Evolutionary conservation across 1,284 basidiomycete species (phyloP).

Genomic region (Cutaneotrichosporon cutaneum): DNA sequence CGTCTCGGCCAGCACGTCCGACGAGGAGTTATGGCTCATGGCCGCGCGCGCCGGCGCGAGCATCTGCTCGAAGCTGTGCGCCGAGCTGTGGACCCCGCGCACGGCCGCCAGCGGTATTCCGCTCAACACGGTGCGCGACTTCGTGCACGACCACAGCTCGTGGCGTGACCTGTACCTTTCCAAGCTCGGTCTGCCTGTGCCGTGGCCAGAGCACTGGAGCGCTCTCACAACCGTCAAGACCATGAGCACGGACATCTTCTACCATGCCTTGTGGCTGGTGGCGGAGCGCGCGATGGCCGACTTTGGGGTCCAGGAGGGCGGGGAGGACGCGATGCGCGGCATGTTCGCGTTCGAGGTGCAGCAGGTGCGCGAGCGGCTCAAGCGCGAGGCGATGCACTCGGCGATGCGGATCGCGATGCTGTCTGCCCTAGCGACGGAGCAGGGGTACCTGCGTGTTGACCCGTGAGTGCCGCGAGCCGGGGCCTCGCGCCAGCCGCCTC

Average conservation of each 20-base stretch:
- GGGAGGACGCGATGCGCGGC: slow-evolving; percentile 17
- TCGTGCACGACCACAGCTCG: slow-evolving; percentile 63
- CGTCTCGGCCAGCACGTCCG: slow-evolving; percentile 3
- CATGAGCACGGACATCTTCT: slow-evolving; percentile 78
- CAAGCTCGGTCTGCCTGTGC: slow-evolving; percentile 76
- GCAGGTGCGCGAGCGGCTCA: slow-evolving; percentile 64
- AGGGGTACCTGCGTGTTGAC: slow-evolving; percentile 66
- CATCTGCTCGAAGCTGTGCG: slow-evolving; percentile 72
- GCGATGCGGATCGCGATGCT: slow-evolving; percentile 73
- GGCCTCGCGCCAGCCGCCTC: no score
- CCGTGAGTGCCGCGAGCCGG: slow-evolving; percentile 53
- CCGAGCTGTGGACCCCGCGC: slow-evolving; percentile 71
- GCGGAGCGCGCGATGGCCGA: slow-evolving; percentile 63
- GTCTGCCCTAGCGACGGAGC: slow-evolving; percentile 74
- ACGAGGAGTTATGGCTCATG: slow-evolving; percentile 47
- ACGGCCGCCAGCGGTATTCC: slow-evolving; percentile 74
- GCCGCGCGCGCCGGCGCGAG: slow-evolving; percentile 76
- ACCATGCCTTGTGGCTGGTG: slow-evolving; percentile 76
- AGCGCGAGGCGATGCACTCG: slow-evolving; percentile 76
- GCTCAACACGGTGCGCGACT: slow-evolving; percentile 61
- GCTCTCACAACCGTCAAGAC: slow-evolving; percentile 77
- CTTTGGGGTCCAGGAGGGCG: slow-evolving; percentile 68
- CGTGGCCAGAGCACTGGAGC: slow-evolving; percentile 81
- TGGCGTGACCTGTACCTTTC: slow-evolving; percentile 76
- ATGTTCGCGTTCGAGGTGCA: slow-evolving; percentile 58